phyloP scores from a whole-genome alignment of 345 rosid genomes.

The Brassica cretica region DNA sequence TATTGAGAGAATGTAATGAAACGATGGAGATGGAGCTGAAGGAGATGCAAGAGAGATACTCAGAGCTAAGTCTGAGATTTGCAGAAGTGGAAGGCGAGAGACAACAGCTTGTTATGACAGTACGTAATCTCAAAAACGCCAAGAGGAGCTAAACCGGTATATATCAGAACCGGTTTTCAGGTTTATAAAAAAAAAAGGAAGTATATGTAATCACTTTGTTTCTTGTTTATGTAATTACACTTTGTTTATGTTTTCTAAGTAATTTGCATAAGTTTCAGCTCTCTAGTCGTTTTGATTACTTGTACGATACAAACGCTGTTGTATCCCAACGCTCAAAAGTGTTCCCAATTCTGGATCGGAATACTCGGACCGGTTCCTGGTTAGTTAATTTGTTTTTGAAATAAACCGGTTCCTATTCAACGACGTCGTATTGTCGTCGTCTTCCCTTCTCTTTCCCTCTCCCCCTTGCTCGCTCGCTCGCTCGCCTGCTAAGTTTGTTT shows the following conservation, averaged over 20 bases:
- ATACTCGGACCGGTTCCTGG: background rate
- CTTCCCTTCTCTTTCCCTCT: too few species aligned
- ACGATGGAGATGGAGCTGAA: constrained; percentile 74
- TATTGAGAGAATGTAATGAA: constrained; percentile 57
- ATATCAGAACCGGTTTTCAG: constrained; percentile 14
- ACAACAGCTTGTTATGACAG: constrained; percentile 87
- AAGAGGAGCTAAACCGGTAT: constrained; percentile 45
- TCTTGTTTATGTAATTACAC: background rate
- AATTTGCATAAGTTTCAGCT: background rate
- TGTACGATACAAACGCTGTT: too few species aligned
- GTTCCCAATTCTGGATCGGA: background rate
- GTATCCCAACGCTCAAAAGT: background rate
- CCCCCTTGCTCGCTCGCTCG: too few species aligned
- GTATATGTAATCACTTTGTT: background rate
- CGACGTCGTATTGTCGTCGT: background rate
- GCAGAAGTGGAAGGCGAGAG: constrained; percentile 99
- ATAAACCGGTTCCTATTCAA: background rate
- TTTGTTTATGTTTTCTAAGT: constrained; percentile 5
- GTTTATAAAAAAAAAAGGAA: background rate
- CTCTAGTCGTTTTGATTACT: background rate
- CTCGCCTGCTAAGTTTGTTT: too few species aligned
- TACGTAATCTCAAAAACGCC: constrained; percentile 69
- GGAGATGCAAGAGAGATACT: constrained; percentile 89
- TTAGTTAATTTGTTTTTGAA: background rate
- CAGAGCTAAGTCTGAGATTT: constrained; percentile 84